Evolutionary conservation across 1,139 yeast species (phyloP), one percentile per base, ranked within the genome.

Genomic region (Geotrichum phurueaensis): DNA sequence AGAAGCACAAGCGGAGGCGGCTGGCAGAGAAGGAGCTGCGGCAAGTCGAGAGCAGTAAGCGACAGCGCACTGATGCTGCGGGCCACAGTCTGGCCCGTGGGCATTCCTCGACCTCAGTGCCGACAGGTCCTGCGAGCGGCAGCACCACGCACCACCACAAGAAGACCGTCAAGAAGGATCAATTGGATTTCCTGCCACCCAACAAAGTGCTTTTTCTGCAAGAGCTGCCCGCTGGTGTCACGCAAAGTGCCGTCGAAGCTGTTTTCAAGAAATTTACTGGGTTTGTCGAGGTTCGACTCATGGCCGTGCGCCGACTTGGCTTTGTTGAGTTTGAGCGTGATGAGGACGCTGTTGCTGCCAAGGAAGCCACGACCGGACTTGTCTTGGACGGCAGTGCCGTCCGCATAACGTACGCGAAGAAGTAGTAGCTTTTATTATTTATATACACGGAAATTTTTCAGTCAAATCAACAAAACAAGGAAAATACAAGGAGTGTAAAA

Each of bases 241-340:
- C 80, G 0, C 71, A 76, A n/a, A 79, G 76, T 0, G 74, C 73
- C 7, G 73, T 89, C 33, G 70, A 75, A 1, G 75, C 70, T 0
- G 67, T 76, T 0, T 89, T 87, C 68, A 78, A 75, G 4, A 67
- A 73, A 15, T 83, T 74, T 65, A 72, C 76, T 1, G 96, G 96
- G 0, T 87, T 85, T 64, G 74, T 81, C 29, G 88, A 84, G 63
- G 78, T 86, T 0, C 82, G 96, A 59, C 75, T 84, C 57, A 90
- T 94, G 45, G 79, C 81, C 2, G 83, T 85, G 1, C 80, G 90
- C 56, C 81, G 82, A 52, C 81, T 94, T 59, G 96, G 95, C 7
- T 87, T 94, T 72, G 81, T 94, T 13, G 97, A 94, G 68, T 94
- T 85, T 70, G 84, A 81, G 45, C 74, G 77, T 6, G 86, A 83